Evolutionary conservation across 768 basidiomycete species (phyloP).

Genomic region (Mycena polygramma): DNA sequence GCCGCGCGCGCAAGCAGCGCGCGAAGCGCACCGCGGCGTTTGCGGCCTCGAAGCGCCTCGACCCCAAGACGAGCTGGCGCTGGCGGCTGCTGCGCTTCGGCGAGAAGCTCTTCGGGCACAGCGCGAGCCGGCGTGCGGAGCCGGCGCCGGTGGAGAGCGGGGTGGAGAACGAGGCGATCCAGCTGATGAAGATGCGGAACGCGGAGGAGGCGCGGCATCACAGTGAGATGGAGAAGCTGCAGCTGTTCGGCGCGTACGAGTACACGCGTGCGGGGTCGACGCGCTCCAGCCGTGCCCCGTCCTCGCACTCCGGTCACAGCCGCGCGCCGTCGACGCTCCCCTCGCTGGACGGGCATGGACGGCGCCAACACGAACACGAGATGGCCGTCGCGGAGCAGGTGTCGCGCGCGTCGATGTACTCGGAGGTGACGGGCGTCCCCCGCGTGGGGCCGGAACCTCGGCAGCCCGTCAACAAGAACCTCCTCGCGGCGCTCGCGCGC

Average conservation of each 20-base stretch:
- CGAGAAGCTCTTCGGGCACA: conserved; percentile 69
- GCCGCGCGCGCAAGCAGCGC: conserved; percentile 76
- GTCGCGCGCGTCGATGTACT: conserved; percentile 71
- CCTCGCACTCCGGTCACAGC: conserved; percentile 42
- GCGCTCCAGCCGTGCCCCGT: conserved; percentile 48
- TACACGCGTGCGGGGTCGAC: conserved; percentile 56
- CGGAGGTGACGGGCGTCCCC: conserved; percentile 75
- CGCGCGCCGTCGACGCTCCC: conserved; percentile 59
- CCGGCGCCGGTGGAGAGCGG: conserved; percentile 37
- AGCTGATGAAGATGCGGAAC: conserved; percentile 63
- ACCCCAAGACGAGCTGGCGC: conserved; percentile 66
- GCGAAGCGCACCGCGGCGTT: conserved; percentile 76
- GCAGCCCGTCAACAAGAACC: conserved; percentile 70
- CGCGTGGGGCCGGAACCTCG: conserved; percentile 76
- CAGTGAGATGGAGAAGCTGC: conserved; percentile 65
- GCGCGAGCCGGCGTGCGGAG: conserved; percentile 33
- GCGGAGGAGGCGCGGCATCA: conserved; percentile 65
- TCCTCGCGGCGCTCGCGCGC: conserved; percentile 34
- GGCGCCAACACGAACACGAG: conserved; percentile 36
- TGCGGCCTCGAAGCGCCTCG: conserved; percentile 68
- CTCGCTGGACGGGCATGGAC: conserved; percentile 44
- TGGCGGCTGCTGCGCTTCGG: conserved; percentile 68
- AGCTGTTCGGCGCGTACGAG: conserved; percentile 60
- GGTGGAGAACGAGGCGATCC: conserved; percentile 59
- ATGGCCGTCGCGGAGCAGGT: conserved; percentile 42